A percentile compares a stretch with the other conserved stretches of the same genome.
These are phyloP conservation scores for Psidium guajava DNA, from an alignment of 345 rosid species.

Conservation along the genomic window DNA sequence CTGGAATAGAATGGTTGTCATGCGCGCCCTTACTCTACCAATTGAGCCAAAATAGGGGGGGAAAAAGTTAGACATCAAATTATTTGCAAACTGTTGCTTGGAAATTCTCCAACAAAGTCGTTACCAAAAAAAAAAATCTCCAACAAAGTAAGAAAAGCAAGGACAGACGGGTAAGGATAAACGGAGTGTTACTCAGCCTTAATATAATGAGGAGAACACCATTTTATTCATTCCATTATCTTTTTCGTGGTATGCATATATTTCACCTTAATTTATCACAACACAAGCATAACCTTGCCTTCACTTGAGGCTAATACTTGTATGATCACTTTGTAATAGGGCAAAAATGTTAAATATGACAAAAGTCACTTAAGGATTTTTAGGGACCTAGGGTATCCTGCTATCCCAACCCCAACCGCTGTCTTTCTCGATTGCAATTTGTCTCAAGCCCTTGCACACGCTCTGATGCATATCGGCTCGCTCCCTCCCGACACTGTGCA, in stretches of 20 bases:
- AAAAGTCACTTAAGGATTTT: neutral
- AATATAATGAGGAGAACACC: neutral
- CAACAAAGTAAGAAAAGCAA: neutral
- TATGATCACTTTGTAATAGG: neutral
- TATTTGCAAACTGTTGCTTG: neutral
- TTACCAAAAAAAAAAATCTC: no score
- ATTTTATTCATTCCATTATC: neutral
- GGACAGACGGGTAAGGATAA: neutral
- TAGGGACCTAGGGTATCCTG: fast-evolving
- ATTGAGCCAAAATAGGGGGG: neutral
- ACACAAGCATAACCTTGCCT: neutral
- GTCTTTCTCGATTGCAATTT: no score
- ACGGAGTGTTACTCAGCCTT: neutral
- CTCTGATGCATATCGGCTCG: no score
- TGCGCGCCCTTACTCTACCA: no score
- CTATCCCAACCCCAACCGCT: neutral
- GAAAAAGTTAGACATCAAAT: neutral
- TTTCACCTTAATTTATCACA: neutral
- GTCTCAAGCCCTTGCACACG: neutral
- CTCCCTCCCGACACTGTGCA: no score
- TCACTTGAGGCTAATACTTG: neutral
- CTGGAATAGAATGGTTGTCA: no score
- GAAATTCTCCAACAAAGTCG: neutral
- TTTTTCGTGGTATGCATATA: neutral
- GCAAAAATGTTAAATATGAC: neutral